Conservation (phyloP, 1,139 yeast species). For the Entelexis sorbosivorans region DNA sequence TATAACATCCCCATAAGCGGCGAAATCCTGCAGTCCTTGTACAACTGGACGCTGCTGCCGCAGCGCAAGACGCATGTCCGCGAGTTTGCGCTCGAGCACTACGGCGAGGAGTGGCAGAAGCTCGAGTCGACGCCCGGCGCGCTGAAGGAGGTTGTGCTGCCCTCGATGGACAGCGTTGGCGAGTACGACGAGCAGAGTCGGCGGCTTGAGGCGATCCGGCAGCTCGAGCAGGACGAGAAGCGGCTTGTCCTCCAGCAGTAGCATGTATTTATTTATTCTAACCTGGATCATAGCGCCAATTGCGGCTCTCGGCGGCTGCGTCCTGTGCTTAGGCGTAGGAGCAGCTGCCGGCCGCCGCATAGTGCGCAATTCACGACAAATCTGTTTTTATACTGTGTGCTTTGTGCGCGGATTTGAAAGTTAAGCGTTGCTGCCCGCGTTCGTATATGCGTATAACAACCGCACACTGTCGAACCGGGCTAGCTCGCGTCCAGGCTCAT, state of each 20-base stretch:
- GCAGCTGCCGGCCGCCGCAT: too few species aligned
- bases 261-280: not conserved
- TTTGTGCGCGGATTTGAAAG: too few species aligned
- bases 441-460: too few species aligned
- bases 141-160: conserved; percentile 30
- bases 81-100: conserved; percentile 43
- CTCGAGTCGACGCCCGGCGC: conserved; percentile 30
- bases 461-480: too few species aligned
- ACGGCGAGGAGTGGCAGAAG: conserved; percentile 40
- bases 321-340: too few species aligned
- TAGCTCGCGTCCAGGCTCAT: too few species aligned
- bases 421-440: too few species aligned
- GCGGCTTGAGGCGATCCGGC: conserved; percentile 21
- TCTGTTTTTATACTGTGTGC: too few species aligned
- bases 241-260: not conserved
- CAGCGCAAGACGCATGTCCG: conserved; percentile 40
- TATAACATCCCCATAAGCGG: conserved; percentile 41
- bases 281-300: too few species aligned
- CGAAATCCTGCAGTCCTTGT: conserved; percentile 46
- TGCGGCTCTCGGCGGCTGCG: too few species aligned
- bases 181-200: conserved; percentile 26
- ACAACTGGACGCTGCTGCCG: conserved; percentile 50
- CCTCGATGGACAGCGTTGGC: conserved; percentile 23
- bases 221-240: conserved; percentile 14
- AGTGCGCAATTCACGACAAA: too few species aligned